Evolutionary conservation across 164 flowering plant genomes (phyloP).

Genomic region (Piper betle): DNA sequence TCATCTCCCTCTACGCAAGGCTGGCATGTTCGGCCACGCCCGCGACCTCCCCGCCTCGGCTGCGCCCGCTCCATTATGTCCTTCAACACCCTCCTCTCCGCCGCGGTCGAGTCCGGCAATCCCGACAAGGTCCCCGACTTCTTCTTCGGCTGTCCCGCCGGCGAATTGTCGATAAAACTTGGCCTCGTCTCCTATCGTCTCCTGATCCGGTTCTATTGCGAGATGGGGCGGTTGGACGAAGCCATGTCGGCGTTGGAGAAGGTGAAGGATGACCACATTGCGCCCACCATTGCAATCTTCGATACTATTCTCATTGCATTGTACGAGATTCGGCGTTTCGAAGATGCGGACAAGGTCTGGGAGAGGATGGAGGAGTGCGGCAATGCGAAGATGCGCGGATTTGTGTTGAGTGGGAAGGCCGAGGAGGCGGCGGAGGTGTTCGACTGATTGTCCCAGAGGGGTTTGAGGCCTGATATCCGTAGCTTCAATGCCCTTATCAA

Average conservation of each 20-base stretch:
- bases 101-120: constrained; percentile 19
- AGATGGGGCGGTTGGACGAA: constrained; percentile 23
- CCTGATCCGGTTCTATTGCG: constrained; percentile 24
- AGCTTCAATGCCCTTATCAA: constrained; percentile 9
- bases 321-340: constrained; percentile 12
- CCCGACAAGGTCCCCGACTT: constrained; percentile 22
- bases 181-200: constrained; percentile 30
- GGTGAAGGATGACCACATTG: constrained; percentile 24
- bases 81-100: constrained; percentile 36
- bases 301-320: constrained; percentile 26
- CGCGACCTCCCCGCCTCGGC: constrained; percentile 23
- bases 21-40: constrained; percentile 40
- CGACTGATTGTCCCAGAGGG: constrained; percentile 14
- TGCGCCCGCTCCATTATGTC: constrained; percentile 26
- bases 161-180: constrained; percentile 15
- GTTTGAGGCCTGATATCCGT: constrained; percentile 5
- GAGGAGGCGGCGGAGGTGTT: constrained; percentile 26
- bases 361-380: constrained; percentile 20
- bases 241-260: constrained; percentile 24
- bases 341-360: constrained; percentile 34
- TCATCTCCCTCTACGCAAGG: constrained; percentile 20
- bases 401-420: constrained; percentile 11
- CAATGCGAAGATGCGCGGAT: constrained; percentile 22
- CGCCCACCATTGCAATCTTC: constrained; percentile 27
- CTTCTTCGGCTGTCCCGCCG: constrained; percentile 19